phyloP scores from a whole-genome alignment of 2,329 filamentous ascomycete species.

The Tolypocladium pustulatum region DNA sequence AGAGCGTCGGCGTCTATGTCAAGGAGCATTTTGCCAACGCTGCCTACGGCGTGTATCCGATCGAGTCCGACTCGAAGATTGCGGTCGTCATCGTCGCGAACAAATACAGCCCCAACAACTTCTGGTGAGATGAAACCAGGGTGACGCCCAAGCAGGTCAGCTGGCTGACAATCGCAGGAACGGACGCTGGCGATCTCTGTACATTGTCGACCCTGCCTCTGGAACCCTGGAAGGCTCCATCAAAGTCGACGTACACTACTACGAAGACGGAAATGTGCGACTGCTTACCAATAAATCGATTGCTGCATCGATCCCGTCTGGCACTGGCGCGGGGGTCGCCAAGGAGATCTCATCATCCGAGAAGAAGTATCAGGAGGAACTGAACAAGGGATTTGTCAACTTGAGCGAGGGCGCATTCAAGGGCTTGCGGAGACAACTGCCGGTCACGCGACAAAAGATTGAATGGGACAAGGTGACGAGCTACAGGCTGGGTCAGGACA shows the following conservation, averaged over 20 bases:
- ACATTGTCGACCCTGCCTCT: constrained; percentile 64
- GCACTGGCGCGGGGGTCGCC: constrained; percentile 57
- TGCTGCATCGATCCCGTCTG: constrained; percentile 47
- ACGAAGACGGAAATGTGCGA: constrained; percentile 96
- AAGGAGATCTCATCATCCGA: constrained; percentile 71
- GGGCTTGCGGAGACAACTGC: constrained; percentile 79
- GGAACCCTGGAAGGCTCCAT: constrained; percentile 64
- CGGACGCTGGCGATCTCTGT: constrained; percentile 87
- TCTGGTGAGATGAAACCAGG: constrained; percentile 51
- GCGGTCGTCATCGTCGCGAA: constrained; percentile 82
- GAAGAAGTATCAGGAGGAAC: constrained; percentile 90
- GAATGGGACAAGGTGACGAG: constrained; percentile 98
- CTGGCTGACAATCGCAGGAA: constrained; percentile 49
- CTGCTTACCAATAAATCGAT: constrained; percentile 80
- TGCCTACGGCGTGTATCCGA: constrained; percentile 73
- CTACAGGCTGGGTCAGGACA: constrained; percentile 76
- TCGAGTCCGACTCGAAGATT: constrained; percentile 62
- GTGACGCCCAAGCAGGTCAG: not conserved
- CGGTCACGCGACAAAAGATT: constrained; percentile 95
- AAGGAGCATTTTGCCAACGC: constrained; percentile 81
- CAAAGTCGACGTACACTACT: constrained; percentile 97
- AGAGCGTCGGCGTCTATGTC: constrained; percentile 64
- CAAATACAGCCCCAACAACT: constrained; percentile 97
- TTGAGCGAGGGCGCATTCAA: constrained; percentile 95
- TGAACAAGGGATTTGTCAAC: constrained; percentile 81